These are phyloP conservation scores for Corinectria fuckeliana DNA, from an alignment of 2,329 filamentous ascomycete species.

Conservation along the genomic window DNA sequence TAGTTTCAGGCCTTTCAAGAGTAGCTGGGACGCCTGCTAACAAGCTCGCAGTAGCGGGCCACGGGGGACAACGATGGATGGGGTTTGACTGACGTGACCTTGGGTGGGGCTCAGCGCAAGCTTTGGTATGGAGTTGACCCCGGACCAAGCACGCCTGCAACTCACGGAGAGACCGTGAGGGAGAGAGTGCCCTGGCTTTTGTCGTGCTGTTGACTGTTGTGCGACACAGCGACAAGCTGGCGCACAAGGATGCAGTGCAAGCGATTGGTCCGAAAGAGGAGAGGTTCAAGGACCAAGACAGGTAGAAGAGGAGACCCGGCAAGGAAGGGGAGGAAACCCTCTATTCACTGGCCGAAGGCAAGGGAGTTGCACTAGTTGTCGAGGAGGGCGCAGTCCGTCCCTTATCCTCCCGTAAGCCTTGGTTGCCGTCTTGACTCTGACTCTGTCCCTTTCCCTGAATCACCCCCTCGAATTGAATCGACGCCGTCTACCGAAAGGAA, in stretches of 20 bases:
- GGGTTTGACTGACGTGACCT: constrained; percentile 36
- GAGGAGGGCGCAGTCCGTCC: neutral
- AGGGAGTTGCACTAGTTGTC: neutral
- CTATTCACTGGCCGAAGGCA: neutral
- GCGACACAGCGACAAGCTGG: neutral
- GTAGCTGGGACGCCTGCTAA: constrained; percentile 25
- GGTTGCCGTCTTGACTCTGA: neutral
- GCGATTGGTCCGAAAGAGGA: neutral
- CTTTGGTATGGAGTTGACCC: neutral
- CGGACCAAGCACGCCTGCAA: neutral
- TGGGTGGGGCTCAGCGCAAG: constrained; percentile 26
- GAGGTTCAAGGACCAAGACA: neutral
- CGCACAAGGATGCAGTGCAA: neutral
- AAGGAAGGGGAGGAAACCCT: neutral
- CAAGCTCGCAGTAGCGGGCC: constrained; percentile 27
- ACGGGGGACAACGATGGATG: constrained; percentile 31
- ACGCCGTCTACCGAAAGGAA: neutral
- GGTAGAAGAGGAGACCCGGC: neutral
- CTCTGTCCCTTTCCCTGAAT: neutral
- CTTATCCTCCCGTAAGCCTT: neutral
- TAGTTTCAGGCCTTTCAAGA: neutral
- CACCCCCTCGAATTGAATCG: neutral
- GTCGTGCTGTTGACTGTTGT: neutral
- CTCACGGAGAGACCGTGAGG: neutral
- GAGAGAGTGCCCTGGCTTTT: neutral